phyloP scores from a whole-genome alignment of 2,329 filamentous ascomycete species.

The Dothideomycetes sp. region DNA sequence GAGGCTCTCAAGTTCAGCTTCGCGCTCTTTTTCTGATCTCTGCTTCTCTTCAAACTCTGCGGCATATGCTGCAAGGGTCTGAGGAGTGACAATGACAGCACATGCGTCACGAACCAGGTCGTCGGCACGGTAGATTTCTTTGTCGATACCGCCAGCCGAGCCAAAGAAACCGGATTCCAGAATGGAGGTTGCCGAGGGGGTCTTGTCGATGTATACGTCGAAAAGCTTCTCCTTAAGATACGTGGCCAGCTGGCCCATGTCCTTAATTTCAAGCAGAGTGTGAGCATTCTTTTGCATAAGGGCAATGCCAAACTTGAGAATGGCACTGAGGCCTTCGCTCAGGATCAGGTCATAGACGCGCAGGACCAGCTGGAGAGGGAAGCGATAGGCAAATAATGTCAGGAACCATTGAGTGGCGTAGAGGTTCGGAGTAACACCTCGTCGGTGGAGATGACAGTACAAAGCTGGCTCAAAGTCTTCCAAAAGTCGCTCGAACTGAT shows the following conservation, averaged over 20 bases:
- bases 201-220: constrained; percentile 91
- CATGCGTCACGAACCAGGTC: constrained; percentile 89
- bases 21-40: constrained; percentile 67
- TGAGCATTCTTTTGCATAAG: constrained; percentile 91
- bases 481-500: constrained; percentile 86
- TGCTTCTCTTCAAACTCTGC: constrained; percentile 89
- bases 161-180: constrained; percentile 97
- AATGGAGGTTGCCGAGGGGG: constrained; percentile 83
- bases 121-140: constrained; percentile 91
- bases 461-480: constrained; percentile 91
- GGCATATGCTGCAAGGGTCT: constrained; percentile 70
- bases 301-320: constrained; percentile 87
- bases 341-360: constrained; percentile 94
- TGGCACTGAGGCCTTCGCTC: constrained; percentile 78
- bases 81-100: constrained; percentile 71
- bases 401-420: constrained; percentile 99
- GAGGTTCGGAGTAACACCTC: constrained; percentile 77
- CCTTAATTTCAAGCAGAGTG: constrained; percentile 68
- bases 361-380: constrained; percentile 88
- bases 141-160: constrained; percentile 77
- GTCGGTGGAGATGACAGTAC: constrained; percentile 84
- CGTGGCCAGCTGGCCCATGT: constrained; percentile 79
- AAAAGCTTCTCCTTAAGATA: constrained; percentile 93
- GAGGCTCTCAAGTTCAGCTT: constrained; percentile 68
- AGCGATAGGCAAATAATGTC: constrained; percentile 95